These are phyloP conservation scores for Coprinellus aureogranulatus DNA, from an alignment of 768 basidiomycete species.

Conservation along the genomic window DNA sequence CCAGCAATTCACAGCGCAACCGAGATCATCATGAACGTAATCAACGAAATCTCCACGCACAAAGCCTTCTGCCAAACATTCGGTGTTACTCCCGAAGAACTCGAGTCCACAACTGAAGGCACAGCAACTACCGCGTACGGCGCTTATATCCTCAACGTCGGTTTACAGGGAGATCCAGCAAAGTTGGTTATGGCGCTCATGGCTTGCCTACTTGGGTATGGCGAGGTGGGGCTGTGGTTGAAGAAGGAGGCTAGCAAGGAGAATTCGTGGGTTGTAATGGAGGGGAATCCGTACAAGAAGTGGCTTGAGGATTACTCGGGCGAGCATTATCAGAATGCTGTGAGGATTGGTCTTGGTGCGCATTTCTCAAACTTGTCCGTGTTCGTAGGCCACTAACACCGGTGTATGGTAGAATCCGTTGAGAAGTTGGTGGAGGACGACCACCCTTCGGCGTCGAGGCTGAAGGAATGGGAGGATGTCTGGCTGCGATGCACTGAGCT, in stretches of 20 bases:
- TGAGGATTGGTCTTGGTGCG: slow-evolving; percentile 71
- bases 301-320: slow-evolving; percentile 86
- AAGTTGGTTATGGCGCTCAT: slow-evolving; percentile 78
- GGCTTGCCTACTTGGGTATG: slow-evolving; percentile 88
- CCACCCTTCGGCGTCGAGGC: slow-evolving; percentile 57
- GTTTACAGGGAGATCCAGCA: slow-evolving; percentile 68
- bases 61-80: slow-evolving; percentile 67
- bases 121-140: slow-evolving; percentile 82
- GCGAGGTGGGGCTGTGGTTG: slow-evolving; percentile 87
- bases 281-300: slow-evolving; percentile 69
- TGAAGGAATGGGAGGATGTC: slow-evolving; percentile 64
- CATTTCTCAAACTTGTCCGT: neutral
- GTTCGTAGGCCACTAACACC: too few species aligned
- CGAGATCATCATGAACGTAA: slow-evolving; percentile 59
- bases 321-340: slow-evolving; percentile 66
- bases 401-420: slow-evolving; percentile 75
- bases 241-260: slow-evolving; percentile 48
- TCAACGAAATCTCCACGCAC: slow-evolving; percentile 72
- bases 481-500: slow-evolving; percentile 76
- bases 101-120: slow-evolving; percentile 63
- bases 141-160: slow-evolving; percentile 78
- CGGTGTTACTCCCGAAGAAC: slow-evolving; percentile 59
- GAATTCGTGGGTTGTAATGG: slow-evolving; percentile 55
- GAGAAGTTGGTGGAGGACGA: slow-evolving; percentile 60
- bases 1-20: slow-evolving; percentile 60